Conservation (phyloP, 225 moss, liverwort and hornwort species). For the Marchantia polymorpha region DNA sequence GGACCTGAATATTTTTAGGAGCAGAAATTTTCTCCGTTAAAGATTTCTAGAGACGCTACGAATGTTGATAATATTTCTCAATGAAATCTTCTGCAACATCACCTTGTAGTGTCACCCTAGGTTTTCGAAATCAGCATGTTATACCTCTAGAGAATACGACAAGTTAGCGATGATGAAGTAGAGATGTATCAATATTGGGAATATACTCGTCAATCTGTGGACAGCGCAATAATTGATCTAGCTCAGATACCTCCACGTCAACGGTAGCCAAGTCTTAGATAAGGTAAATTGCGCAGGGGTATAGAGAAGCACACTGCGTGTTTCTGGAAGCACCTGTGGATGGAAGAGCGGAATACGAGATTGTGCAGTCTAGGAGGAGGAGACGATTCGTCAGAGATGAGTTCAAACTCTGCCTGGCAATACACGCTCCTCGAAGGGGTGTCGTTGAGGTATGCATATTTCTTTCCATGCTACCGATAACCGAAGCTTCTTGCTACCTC, state of each 20-base stretch:
- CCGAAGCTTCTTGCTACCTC: neutral
- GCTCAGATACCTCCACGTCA: neutral
- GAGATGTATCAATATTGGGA: neutral
- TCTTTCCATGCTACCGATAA: neutral
- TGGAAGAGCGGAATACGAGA: slow-evolving; percentile 73
- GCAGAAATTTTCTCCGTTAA: neutral
- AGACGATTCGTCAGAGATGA: slow-evolving; percentile 59
- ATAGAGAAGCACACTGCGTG: slow-evolving; percentile 94
- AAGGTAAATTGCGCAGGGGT: slow-evolving; percentile 63
- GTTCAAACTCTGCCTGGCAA: slow-evolving; percentile 85
- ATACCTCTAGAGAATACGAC: neutral
- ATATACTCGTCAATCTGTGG: neutral
- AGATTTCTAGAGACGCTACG: neutral
- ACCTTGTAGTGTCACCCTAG: neutral
- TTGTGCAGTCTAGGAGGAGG: slow-evolving; percentile 50
- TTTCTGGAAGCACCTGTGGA: slow-evolving; percentile 90
- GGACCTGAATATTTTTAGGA: neutral
- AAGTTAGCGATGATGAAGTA: neutral
- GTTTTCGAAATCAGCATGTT: neutral
- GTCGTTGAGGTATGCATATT: slow-evolving; percentile 76
- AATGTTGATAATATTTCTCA: neutral
- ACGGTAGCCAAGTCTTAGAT: neutral
- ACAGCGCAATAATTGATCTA: neutral
- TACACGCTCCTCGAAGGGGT: slow-evolving; percentile 95
- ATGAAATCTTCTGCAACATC: neutral